These are phyloP conservation scores for Stygiomarasmius scandens DNA, from an alignment of 1,284 basidiomycete species.

Conservation along the genomic window DNA sequence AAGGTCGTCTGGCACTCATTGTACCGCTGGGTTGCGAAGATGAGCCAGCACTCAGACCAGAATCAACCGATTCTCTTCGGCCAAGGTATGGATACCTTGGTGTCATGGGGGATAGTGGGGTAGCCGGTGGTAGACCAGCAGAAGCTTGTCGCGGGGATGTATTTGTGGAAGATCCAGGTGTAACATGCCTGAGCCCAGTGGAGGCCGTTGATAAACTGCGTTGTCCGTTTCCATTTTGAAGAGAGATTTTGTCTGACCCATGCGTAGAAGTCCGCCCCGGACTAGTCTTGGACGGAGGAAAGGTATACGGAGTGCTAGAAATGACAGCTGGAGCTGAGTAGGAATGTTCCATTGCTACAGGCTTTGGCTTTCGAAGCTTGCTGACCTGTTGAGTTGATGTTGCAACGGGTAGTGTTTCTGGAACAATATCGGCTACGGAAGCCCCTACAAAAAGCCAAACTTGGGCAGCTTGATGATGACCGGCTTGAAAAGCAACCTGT, in stretches of 20 bases:
- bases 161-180: constrained; percentile 58
- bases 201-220: constrained; percentile 29
- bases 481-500: constrained; percentile 65
- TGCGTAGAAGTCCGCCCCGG: constrained; percentile 30
- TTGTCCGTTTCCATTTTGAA: constrained; percentile 6
- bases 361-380: constrained; percentile 16
- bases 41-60: constrained; percentile 15
- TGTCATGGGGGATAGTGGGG: constrained; percentile 28
- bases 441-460: constrained; percentile 70
- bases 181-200: constrained; percentile 39
- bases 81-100: constrained; percentile 31
- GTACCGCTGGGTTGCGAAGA: not conserved
- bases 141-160: constrained; percentile 58
- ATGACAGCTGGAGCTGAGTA: constrained; percentile 46
- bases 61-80: constrained; percentile 41
- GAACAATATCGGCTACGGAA: constrained; percentile 54
- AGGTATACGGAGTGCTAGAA: constrained; percentile 26
- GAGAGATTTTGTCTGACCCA: constrained; percentile 18
- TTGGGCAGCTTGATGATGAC: constrained; percentile 64
- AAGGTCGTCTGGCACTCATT: constrained; percentile 9
- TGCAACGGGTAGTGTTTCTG: constrained; percentile 29
- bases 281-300: constrained; percentile 30
- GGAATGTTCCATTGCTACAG: constrained; percentile 37
- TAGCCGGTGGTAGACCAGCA: constrained; percentile 43
- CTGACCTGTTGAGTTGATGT: constrained; percentile 23